A percentile compares a stretch with the other conserved stretches of the same genome.
phyloP scores from a whole-genome alignment of 768 basidiomycete species.

The Mycena albidolilacea region DNA sequence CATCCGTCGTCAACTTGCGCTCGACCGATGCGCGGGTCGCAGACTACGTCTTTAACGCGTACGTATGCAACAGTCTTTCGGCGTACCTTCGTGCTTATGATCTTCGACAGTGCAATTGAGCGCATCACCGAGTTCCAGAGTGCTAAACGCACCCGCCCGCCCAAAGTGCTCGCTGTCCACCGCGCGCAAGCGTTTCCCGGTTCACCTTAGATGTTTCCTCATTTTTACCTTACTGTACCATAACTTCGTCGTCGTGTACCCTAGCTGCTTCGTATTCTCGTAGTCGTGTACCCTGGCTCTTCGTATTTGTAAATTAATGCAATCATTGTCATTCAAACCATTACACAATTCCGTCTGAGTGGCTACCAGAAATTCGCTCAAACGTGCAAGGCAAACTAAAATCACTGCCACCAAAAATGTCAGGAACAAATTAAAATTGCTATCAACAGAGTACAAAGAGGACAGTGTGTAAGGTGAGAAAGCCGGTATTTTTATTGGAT shows the following conservation, averaged over 20 bases:
- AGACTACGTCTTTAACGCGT: conserved; percentile 12
- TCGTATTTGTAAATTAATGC: not conserved
- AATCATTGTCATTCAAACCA: not conserved
- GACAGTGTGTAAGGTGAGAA: too few relatives aligned
- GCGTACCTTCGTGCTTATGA: not conserved
- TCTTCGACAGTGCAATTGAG: conserved; percentile 1
- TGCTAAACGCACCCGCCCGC: conserved; percentile 3
- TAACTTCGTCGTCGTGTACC: not conserved
- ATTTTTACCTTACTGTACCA: not conserved
- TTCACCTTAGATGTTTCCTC: not conserved
- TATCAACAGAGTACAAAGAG: too few relatives aligned
- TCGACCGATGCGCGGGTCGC: conserved; percentile 3
- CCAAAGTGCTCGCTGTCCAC: conserved; percentile 11
- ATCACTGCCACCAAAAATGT: not conserved
- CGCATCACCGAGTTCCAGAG: conserved; percentile 6
- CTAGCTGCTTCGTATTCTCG: not conserved
- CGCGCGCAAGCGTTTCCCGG: conserved; percentile 11
- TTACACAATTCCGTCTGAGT: too few relatives aligned
- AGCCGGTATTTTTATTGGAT: too few relatives aligned
- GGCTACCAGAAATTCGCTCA: too few relatives aligned
- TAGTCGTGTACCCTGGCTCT: too few relatives aligned
- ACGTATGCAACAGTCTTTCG: not conserved
- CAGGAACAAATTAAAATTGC: too few relatives aligned
- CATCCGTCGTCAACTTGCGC: conserved; percentile 13
- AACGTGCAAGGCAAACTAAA: not conserved